Evolutionary conservation across 805 yeast species (phyloP).

Genomic region (Wickerhamomyces subpelliculosus): DNA sequence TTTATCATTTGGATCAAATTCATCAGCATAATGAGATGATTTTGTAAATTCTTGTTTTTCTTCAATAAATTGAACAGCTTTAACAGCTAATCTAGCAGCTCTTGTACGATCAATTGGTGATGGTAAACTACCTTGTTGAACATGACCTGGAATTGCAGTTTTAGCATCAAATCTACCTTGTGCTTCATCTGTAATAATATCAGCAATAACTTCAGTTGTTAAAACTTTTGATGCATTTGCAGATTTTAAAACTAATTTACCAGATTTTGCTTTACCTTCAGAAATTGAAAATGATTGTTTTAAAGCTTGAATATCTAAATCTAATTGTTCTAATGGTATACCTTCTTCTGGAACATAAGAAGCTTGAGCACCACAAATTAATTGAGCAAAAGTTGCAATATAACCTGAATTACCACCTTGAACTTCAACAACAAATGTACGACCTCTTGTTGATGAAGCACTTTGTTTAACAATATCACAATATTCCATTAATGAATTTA

Average conservation of each 20-base stretch:
- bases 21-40: constrained; percentile 39
- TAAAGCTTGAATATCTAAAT: constrained; percentile 57
- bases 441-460: constrained; percentile 70
- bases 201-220: constrained; percentile 62
- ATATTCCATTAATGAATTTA: constrained; percentile 61
- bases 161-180: constrained; percentile 65
- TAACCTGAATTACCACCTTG: constrained; percentile 86
- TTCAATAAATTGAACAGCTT: constrained; percentile 66
- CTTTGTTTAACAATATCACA: constrained; percentile 77
- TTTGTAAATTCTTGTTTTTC: constrained; percentile 29
- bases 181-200: constrained; percentile 55
- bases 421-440: constrained; percentile 75
- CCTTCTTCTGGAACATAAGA: constrained; percentile 74
- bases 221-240: constrained; percentile 68
- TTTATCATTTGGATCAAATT: constrained; percentile 32
- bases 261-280: constrained; percentile 59
- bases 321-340: constrained; percentile 50
- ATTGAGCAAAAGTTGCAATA: constrained; percentile 61
- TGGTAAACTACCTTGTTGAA: constrained; percentile 78
- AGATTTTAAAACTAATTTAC: constrained; percentile 62
- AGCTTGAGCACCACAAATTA: constrained; percentile 68
- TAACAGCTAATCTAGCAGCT: constrained; percentile 65
- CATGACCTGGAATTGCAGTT: constrained; percentile 82
- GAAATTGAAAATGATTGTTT: constrained; percentile 53
- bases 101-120: constrained; percentile 71